Percentiles rank a stretch among this genome's conserved stretches.
Evolutionary conservation across 805 yeast species (phyloP).

Genomic region (Candida pseudoglaebosa): DNA sequence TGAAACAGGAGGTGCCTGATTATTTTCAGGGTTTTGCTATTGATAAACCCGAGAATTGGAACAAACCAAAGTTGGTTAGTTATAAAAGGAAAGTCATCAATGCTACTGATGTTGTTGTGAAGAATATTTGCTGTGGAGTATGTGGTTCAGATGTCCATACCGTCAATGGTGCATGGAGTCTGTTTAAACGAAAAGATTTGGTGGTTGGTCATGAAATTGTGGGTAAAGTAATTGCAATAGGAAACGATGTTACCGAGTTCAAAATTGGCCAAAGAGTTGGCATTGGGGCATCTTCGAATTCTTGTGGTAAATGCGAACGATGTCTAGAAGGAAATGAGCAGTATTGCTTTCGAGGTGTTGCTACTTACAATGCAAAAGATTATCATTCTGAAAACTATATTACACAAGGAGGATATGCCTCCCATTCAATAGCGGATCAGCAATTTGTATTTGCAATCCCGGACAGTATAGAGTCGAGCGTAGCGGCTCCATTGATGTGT

Average conservation of each 20-base stretch:
- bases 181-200: conserved; percentile 24
- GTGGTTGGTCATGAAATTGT: conserved; percentile 63
- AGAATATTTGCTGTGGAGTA: conserved; percentile 58
- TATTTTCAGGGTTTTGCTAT: conserved; percentile 31
- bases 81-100: conserved; percentile 22
- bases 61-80: conserved; percentile 26
- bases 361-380: conserved; percentile 51
- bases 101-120: conserved; percentile 49
- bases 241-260: conserved; percentile 46
- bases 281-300: conserved; percentile 62
- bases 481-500: conserved; percentile 52
- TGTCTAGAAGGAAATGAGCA: conserved; percentile 38
- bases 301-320: conserved; percentile 60
- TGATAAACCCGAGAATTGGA: conserved; percentile 24
- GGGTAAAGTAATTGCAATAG: conserved; percentile 57
- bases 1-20: conserved; percentile 13
- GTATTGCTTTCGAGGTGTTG: conserved; percentile 48
- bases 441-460: conserved; percentile 47
- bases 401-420: conserved; percentile 47
- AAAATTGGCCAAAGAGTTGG: conserved; percentile 75
- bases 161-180: conserved; percentile 50
- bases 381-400: conserved; percentile 20
- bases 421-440: conserved; percentile 40
- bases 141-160: conserved; percentile 62
- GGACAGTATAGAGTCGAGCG: conserved; percentile 32